A percentile compares a stretch with the other conserved stretches of the same genome.
Conservation (phyloP, 306 rosid genomes). For the Casuarina glauca region DNA sequence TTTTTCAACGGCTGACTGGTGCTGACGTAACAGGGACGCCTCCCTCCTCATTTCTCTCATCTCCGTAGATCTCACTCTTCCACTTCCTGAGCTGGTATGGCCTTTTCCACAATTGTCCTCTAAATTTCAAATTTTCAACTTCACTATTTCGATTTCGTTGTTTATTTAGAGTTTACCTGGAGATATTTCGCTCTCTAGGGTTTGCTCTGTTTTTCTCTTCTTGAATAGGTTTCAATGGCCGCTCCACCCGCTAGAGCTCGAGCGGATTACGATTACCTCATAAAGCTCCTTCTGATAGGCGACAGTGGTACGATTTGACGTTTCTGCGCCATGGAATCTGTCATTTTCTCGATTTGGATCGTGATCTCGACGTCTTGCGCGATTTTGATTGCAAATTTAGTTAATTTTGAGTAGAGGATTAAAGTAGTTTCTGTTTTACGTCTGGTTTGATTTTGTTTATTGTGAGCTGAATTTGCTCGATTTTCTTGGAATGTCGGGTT, state of each 20-base stretch:
- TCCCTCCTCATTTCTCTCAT: slow-evolving; percentile 31
- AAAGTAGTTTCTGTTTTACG: not conserved
- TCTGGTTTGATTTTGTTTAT: not conserved
- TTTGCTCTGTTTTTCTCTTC: slow-evolving; percentile 10
- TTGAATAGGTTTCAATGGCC: slow-evolving; percentile 48
- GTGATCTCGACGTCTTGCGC: not conserved
- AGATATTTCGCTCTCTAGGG: slow-evolving; percentile 23
- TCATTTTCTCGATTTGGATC: not conserved
- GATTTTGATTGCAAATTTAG: not conserved
- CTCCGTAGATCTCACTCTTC: slow-evolving; percentile 46
- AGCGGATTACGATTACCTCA: slow-evolving; percentile 93
- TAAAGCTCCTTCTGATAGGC: slow-evolving; percentile 94
- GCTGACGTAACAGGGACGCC: slow-evolving; percentile 44
- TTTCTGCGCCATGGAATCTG: not conserved
- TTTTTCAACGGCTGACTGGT: slow-evolving; percentile 57
- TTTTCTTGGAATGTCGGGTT: not conserved
- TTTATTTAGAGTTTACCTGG: slow-evolving; percentile 8
- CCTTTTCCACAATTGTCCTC: not conserved
- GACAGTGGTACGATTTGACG: slow-evolving; percentile 76
- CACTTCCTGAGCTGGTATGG: slow-evolving; percentile 32
- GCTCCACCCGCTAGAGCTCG: slow-evolving; percentile 96
- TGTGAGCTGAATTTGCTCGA: not conserved
- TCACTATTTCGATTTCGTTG: not conserved
- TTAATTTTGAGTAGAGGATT: not conserved
- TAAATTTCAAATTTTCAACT: not conserved